Evolutionary conservation across 805 yeast genomes (phyloP), one percentile per base, ranked within the genome.

Genomic region (Cyberlindnera nakhonratchasimensis): DNA sequence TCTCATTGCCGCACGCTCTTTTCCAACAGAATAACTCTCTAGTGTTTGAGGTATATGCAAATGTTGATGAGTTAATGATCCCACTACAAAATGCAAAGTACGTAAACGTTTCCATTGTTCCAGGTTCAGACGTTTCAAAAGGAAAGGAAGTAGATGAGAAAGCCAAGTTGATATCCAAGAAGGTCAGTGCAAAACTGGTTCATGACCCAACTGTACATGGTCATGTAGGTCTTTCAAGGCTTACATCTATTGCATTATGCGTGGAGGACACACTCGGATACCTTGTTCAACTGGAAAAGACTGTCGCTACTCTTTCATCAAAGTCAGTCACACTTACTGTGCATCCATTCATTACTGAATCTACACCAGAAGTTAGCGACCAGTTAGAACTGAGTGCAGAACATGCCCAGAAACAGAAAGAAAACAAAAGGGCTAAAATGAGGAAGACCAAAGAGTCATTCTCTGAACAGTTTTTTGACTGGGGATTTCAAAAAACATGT

Each of bases 161-260:
- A 22, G 43, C 45, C 1, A 36, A 23, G n/a, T 12, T 24, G 12
- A 42, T 23, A 23, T 5, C 46, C 39, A 51, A 38, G 32, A 42
- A 35, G 23, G 57, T 84, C 0, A 65, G 73, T 2, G 91, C 89
- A 1, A 69, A 65, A 28, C 53, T 83, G 3, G 65, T 74, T 0
- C 67, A 69, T 45, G 60, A 52, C 47, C 54, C 65, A 3, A 39
- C 49, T 7, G 61, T 66, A 1, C 67, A 71, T 0, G 45, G 55
- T 0, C 67, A 67, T 22, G 75, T 73, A 9, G 83, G 79, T 0
- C 51, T 86, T 9, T 79, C 89, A 1, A 55, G 58, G 14, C 62
- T 72, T 4, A 63, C 84, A 26, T 71, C 86, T 0, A 62, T 71
- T 17, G 79, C 89, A 0, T 65, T 86, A 20, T 77, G 79, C 1